A percentile compares a stretch with the other conserved stretches of the same genome.
Conservation (phyloP, 1,284 basidiomycete genomes). For the Moesziomyces parantarcticus region DNA sequence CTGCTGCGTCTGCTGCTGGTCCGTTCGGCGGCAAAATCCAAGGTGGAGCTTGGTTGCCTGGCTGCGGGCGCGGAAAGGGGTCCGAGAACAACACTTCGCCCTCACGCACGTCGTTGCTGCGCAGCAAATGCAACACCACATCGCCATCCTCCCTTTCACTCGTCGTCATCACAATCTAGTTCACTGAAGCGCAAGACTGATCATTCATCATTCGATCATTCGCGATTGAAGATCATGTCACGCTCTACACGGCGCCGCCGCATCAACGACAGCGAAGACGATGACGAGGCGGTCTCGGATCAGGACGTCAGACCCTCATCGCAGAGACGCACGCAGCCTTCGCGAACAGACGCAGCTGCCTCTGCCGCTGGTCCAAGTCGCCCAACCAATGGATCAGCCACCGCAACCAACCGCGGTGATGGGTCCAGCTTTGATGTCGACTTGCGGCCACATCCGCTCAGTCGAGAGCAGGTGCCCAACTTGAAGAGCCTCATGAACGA, state of each 20-base stretch:
- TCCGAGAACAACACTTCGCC: not conserved
- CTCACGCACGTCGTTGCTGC: not conserved
- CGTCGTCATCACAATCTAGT: too few relatives aligned
- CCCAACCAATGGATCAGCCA: not conserved
- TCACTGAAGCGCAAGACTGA: too few relatives aligned
- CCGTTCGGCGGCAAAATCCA: too few relatives aligned
- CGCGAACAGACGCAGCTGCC: not conserved
- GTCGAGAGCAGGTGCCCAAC: constrained; percentile 25
- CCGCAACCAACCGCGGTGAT: not conserved
- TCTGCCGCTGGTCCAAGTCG: not conserved
- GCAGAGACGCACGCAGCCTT: constrained; percentile 1
- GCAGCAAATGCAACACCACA: constrained; percentile 8
- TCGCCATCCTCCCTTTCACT: not conserved
- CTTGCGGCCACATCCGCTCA: constrained; percentile 28
- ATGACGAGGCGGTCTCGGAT: not conserved
- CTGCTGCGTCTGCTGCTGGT: too few relatives aligned
- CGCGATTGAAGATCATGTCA: constrained; percentile 9
- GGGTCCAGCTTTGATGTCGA: constrained; percentile 9
- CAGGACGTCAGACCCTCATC: too few relatives aligned
- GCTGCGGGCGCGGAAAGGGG: not conserved
- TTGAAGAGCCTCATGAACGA: constrained; percentile 20
- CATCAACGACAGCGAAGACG: constrained; percentile 25
- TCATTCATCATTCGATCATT: not conserved
- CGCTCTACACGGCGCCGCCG: constrained; percentile 24
- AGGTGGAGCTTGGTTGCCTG: too few relatives aligned